phyloP scores from a whole-genome alignment of 139 green algal species.

The Closterium sp. region DNA sequence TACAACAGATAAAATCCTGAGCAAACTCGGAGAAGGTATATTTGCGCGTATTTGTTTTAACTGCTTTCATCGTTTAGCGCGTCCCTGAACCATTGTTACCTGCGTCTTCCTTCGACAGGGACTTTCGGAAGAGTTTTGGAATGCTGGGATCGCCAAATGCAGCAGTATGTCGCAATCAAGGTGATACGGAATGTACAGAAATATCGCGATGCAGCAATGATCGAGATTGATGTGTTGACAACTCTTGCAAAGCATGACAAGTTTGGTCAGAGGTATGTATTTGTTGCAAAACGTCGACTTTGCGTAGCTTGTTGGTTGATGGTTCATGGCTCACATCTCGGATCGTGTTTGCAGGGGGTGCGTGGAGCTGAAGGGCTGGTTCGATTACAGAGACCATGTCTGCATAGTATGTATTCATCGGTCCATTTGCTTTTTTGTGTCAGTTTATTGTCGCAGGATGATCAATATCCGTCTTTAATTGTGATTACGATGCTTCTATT shows the following conservation, averaged over 20 bases:
- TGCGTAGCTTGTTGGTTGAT: background rate
- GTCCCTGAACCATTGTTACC: background rate
- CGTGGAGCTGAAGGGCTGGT: conserved; percentile 88
- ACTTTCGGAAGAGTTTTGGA: conserved; percentile 95
- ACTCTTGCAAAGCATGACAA: conserved; percentile 46
- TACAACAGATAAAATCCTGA: conserved; percentile 86
- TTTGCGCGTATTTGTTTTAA: background rate
- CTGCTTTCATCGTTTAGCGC: background rate
- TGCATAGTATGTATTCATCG: conserved; percentile 80
- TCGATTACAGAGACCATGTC: conserved; percentile 94
- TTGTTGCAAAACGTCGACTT: background rate
- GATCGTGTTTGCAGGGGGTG: conserved; percentile 57
- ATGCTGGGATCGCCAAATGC: conserved; percentile 91
- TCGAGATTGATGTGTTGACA: conserved; percentile 74
- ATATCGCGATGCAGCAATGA: conserved; percentile 96
- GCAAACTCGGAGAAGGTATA: conserved; percentile 87
- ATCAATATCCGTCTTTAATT: background rate
- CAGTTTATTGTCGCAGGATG: background rate
- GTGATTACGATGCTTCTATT: background rate
- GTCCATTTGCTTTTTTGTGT: background rate
- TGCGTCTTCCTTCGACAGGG: conserved; percentile 56
- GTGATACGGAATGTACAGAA: conserved; percentile 95
- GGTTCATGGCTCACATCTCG: background rate
- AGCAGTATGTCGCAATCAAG: conserved; percentile 78
- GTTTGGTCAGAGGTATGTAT: conserved; percentile 19